phyloP scores from a whole-genome alignment of 2,329 filamentous ascomycete genomes.

The Ophiocordyceps unilateralis region DNA sequence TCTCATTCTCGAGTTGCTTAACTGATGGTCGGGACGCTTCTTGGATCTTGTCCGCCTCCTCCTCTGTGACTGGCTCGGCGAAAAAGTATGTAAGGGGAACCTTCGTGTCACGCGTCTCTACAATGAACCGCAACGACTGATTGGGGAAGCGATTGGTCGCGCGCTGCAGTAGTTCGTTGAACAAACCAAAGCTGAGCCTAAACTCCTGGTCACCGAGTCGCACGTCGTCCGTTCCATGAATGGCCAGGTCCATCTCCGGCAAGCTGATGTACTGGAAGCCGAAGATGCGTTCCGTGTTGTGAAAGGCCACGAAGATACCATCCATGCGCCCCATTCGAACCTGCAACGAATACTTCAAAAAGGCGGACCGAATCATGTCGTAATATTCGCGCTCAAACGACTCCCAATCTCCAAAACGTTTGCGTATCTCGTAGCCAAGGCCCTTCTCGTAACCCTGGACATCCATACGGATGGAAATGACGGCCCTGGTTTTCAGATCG shows the following conservation, averaged over 20 bases:
- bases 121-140: constrained; percentile 59
- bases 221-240: constrained; percentile 61
- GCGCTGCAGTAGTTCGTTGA: constrained; percentile 64
- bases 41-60: constrained; percentile 61
- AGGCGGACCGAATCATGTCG: constrained; percentile 88
- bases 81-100: constrained; percentile 73
- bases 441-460: constrained; percentile 53
- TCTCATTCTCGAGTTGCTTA: constrained; percentile 48
- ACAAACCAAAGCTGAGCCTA: constrained; percentile 56
- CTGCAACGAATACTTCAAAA: constrained; percentile 93
- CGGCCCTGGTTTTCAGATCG: constrained; percentile 87
- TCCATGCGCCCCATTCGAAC: constrained; percentile 97
- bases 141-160: constrained; percentile 62
- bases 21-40: constrained; percentile 44
- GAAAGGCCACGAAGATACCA: constrained; percentile 91
- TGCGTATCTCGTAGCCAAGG: constrained; percentile 71
- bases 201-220: constrained; percentile 71
- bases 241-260: constrained; percentile 68
- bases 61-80: constrained; percentile 62
- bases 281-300: constrained; percentile 90
- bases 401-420: constrained; percentile 60
- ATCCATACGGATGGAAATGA: constrained; percentile 84
- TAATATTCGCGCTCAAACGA: constrained; percentile 93
- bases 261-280: constrained; percentile 91
- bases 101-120: constrained; percentile 51